Base-by-base conservation (phyloP, 2,329 filamentous ascomycete genomes). In the Curvularia sp. region DNA sequence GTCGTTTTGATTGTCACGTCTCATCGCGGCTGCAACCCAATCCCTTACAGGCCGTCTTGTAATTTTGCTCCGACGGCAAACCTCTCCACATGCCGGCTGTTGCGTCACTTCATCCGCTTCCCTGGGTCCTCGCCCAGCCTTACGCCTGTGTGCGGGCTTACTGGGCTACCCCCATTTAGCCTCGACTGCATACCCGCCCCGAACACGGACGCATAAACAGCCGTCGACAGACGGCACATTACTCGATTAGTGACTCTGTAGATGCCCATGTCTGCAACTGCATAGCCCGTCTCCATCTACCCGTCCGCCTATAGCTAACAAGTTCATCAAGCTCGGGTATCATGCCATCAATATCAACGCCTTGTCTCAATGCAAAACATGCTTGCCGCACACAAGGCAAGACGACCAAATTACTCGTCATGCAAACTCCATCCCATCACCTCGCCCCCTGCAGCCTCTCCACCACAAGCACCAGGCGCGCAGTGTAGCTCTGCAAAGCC, bases 401-500 rank as follows among this genome's bases (percentile, higher is more conserved):
- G 13, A n/a, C 13, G 1, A n/a, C 13, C 13, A 38, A 38, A 38
- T 38, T 13, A 38, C 41, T 50, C 26, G 24, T 42, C 35, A 30
- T 51, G 24, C 30, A 31, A 46, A 26, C 38, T 28, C 30, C 42
- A 33, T 42, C 41, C 62, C 57, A 68, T 41, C 24, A 42, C 18
- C 58, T 58, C 10, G 61, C 62, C 38, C 61, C 56, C 57, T 75
- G 78, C 62, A 85, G 72, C 53, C 79, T 75, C 62, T 78, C 75
- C 30, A 86, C 78, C 8, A 88, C 83, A 24, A 77, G 77, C 69
- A 84, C 80, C 44, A 89, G 75, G 39, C 83, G 81, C 56, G 78
- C 74, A 4, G 85, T 86, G 62, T 88, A 85, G 22, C 80, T 83
- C 53, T 72, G 72, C 75, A 77, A 77, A 4, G 77, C 76, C 56